Evolutionary conservation across 805 yeast genomes (phyloP).

Genomic region (Saccharomycopsis sp.): DNA sequence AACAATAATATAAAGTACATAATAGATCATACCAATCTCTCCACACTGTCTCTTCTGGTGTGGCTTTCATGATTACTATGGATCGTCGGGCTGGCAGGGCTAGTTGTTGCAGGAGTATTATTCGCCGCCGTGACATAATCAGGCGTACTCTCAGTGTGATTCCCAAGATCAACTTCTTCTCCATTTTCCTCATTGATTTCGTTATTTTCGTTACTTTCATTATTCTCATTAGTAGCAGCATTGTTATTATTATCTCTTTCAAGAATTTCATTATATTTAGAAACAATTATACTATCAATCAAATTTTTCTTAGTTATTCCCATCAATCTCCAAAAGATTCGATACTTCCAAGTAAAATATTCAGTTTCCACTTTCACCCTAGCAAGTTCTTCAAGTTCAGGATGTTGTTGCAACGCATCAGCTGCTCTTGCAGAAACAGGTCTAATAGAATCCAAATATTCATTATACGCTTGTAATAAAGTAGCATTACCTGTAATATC

Average conservation of each 20-base stretch:
- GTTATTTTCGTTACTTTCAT: background rate
- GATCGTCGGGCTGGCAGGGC: too few relatives aligned
- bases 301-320: constrained; percentile 44
- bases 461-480: constrained; percentile 23
- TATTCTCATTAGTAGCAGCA: background rate
- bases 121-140: too few relatives aligned
- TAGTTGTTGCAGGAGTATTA: too few relatives aligned
- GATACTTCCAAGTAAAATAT: constrained; percentile 29
- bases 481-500: constrained; percentile 25
- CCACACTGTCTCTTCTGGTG: too few relatives aligned
- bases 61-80: too few relatives aligned
- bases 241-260: constrained; percentile 1
- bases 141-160: background rate
- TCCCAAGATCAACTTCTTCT: background rate
- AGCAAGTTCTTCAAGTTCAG: constrained; percentile 41
- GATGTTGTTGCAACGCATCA: constrained; percentile 35
- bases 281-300: constrained; percentile 44
- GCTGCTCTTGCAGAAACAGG: constrained; percentile 38
- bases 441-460: constrained; percentile 14
- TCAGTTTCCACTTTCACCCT: constrained; percentile 29
- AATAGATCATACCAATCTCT: too few relatives aligned
- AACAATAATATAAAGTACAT: too few relatives aligned
- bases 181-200: background rate
- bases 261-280: background rate
- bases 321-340: constrained; percentile 48